Base-by-base conservation (phyloP, 2,329 filamentous ascomycete genomes). In the Penicillium sp. region DNA sequence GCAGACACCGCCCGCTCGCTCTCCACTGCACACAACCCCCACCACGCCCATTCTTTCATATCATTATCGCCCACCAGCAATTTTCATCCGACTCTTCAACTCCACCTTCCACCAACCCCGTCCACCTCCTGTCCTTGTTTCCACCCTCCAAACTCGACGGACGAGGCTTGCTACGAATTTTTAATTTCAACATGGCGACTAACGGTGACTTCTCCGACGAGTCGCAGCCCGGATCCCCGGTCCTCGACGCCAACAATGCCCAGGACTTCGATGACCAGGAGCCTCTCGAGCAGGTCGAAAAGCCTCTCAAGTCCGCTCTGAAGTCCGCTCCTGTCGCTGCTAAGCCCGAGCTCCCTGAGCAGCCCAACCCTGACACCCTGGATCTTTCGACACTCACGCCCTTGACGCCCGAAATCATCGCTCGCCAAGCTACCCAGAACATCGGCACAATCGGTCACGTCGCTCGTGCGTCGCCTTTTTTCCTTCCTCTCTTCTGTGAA, bases 381-480 rank as follows among this genome's bases (percentile, higher is more conserved):
- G 90, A 97, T 69, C 83, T 96, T 67, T 83, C 84, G 62, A 84
- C 77, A 48, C 80, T 99, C 65, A 90, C 82, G 62, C 93, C 94
- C 52, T 80, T 96, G 65, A 95, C 93, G 15, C 91, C 92, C 62
- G 93, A 97, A 74, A 97, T 99, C 71, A 99, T 99, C 70, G 90
- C 91, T 57, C 85, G 94, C 68, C 94, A 99, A 82, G 94, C 94
- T 51, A 99, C 94, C 51, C 96, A 97, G 81, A 97, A 97, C 78
- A 96, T 97, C 67, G 94, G 61, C 47, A 64, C 94, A 57, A 97
- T 99, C 75, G 93, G 93, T 51, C 94, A 97, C 75, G 93, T 97
- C 81, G 94, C 94, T 70, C 93, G 45, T 31, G 38, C 23, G 26
- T 43, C 43, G 42, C 49, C 28, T 41, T 41, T 51, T 39, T 21